Percentiles rank a stretch among this genome's conserved stretches.
These are phyloP conservation scores for Colletotrichum navitas DNA, from an alignment of 2,329 filamentous ascomycete species.

Conservation along the genomic window DNA sequence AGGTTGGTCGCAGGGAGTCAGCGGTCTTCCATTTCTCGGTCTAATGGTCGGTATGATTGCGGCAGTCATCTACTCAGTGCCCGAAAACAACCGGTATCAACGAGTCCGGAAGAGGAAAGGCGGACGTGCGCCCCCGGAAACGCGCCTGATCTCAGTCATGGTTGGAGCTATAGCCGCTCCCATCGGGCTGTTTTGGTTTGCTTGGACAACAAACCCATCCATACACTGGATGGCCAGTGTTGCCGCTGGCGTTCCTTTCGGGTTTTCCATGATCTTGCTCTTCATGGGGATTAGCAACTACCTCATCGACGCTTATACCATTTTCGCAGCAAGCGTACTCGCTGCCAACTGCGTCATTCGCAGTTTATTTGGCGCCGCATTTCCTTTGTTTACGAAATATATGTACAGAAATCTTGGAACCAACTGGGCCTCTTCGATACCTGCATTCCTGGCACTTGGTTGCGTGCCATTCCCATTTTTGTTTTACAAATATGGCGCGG, in stretches of 20 bases:
- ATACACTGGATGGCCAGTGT: constrained; percentile 64
- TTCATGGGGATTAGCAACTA: constrained; percentile 68
- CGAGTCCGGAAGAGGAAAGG: constrained; percentile 52
- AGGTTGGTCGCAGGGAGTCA: constrained; percentile 70
- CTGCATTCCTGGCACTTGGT: constrained; percentile 78
- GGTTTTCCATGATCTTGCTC: constrained; percentile 60
- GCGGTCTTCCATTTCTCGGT: constrained; percentile 76
- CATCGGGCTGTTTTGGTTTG: constrained; percentile 68
- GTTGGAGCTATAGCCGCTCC: constrained; percentile 66
- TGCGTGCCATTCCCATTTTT: constrained; percentile 82
- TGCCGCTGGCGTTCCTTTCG: constrained; percentile 51
- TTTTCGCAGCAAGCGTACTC: constrained; percentile 81
- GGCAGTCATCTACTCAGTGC: constrained; percentile 63
- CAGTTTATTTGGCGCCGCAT: constrained; percentile 77
- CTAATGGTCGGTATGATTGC: constrained; percentile 75
- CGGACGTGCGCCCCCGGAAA: constrained; percentile 69
- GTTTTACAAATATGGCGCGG: constrained; percentile 77
- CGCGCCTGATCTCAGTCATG: constrained; percentile 66
- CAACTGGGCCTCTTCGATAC: constrained; percentile 81
- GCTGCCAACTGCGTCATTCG: constrained; percentile 80
- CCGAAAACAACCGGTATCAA: constrained; percentile 59
- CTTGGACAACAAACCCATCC: constrained; percentile 64
- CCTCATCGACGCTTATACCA: constrained; percentile 69
- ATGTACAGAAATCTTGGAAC: constrained; percentile 73
- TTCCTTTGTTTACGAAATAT: constrained; percentile 76